A percentile compares a stretch with the other conserved stretches of the same genome.
These are phyloP conservation scores for Metschnikowia picachoensis DNA, from an alignment of 805 yeast species.

Conservation along the genomic window DNA sequence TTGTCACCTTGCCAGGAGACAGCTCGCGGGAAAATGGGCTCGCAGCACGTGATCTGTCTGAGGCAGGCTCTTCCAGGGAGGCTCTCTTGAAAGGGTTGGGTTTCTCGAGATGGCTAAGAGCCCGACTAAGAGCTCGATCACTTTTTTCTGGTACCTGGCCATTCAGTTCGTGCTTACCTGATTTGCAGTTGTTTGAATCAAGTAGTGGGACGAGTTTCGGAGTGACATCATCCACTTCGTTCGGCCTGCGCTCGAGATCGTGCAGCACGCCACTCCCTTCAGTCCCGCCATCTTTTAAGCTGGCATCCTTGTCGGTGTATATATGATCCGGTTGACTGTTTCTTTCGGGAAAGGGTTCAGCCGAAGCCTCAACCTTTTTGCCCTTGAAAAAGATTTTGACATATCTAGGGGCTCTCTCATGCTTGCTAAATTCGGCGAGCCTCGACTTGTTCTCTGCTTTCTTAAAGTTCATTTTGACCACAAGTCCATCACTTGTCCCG, in stretches of 20 bases:
- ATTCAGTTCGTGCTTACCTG: not conserved
- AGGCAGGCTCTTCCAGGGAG: slow-evolving; percentile 4
- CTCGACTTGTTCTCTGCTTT: not conserved
- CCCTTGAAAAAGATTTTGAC: slow-evolving; percentile 4
- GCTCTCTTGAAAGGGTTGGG: not conserved
- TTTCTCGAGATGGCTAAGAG: not conserved
- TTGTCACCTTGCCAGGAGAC: slow-evolving; percentile 9
- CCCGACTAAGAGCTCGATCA: not conserved
- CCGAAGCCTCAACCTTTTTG: slow-evolving; percentile 1
- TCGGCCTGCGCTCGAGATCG: not conserved
- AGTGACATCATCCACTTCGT: not conserved
- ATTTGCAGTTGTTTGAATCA: not conserved
- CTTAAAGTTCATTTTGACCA: not conserved
- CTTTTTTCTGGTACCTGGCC: not conserved
- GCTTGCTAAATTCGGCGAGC: not conserved
- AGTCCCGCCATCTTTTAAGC: not conserved
- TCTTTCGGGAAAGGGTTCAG: slow-evolving; percentile 1
- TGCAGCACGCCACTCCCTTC: not conserved
- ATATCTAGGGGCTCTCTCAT: not conserved
- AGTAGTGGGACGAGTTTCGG: not conserved
- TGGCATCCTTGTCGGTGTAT: not conserved
- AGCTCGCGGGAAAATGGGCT: slow-evolving; percentile 15
- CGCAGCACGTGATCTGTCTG: slow-evolving; percentile 10
- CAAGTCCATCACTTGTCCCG: not conserved
- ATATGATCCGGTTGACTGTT: too few species aligned